These are phyloP conservation scores for Ochetophila trinervis DNA, from an alignment of 306 rosid species.

Conservation along the genomic window DNA sequence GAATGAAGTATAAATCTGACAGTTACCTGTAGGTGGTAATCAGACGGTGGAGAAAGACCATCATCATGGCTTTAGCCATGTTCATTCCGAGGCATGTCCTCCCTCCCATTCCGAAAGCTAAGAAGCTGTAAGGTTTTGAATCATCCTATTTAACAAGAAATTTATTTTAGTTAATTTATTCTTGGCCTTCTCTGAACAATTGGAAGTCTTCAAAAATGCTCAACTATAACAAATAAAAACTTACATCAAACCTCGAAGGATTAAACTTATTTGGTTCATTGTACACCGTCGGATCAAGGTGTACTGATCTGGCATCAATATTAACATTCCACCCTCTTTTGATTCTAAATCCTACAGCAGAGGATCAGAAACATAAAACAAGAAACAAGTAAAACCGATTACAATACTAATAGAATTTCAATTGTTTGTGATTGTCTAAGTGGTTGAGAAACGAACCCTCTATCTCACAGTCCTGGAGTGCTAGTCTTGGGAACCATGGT, in stretches of 20 bases:
- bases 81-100: constrained; percentile 84
- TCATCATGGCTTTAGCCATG: constrained; percentile 86
- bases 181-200: too few relatives aligned
- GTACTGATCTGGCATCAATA: constrained; percentile 73
- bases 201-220: not conserved
- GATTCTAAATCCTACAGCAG: constrained; percentile 51
- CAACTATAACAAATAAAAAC: constrained; percentile 4
- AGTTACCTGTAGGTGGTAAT: constrained; percentile 55
- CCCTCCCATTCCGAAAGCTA: constrained; percentile 92
- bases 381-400: not conserved
- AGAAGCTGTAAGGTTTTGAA: constrained; percentile 61
- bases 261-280: constrained; percentile 53
- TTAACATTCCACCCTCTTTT: constrained; percentile 84
- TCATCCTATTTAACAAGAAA: constrained; percentile 34
- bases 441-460: constrained; percentile 38
- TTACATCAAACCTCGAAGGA: constrained; percentile 73
- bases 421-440: too few relatives aligned
- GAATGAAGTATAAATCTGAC: not conserved
- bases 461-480: constrained; percentile 64
- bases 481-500: constrained; percentile 83
- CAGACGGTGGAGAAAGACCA: constrained; percentile 82
- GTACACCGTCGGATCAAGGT: constrained; percentile 56
- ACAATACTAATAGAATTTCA: not conserved
- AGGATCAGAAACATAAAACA: not conserved
- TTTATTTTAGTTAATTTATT: too few relatives aligned